A percentile compares a stretch with the other conserved stretches of the same genome.
phyloP scores from a whole-genome alignment of 495 filamentous ascomycete genomes.

The Aspergillus wentii region DNA sequence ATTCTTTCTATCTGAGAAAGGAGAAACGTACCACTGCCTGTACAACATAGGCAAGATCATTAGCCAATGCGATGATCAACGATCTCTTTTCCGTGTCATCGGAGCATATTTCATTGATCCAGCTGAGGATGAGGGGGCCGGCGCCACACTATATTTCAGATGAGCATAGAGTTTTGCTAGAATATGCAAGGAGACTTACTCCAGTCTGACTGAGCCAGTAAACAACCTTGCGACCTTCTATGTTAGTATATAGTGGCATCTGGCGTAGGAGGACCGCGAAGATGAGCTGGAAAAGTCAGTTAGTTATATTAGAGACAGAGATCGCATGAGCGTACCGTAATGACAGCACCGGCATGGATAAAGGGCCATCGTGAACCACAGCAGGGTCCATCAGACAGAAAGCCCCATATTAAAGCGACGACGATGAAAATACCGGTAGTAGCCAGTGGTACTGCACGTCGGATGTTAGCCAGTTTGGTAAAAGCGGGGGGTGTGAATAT shows the following conservation, averaged over 20 bases:
- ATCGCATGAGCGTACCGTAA: conserved; percentile 12
- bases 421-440: conserved; percentile 28
- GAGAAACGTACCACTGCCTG: conserved; percentile 21
- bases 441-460: conserved; percentile 10
- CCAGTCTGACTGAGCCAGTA: conserved; percentile 23
- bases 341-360: conserved; percentile 26
- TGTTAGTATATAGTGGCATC: conserved; percentile 30
- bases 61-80: conserved; percentile 17
- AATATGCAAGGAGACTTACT: conserved; percentile 12
- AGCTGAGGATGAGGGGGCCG: conserved; percentile 19
- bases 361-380: conserved; percentile 32
- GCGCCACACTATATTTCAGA: conserved; percentile 15
- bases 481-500: too few relatives aligned
- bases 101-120: conserved; percentile 26
- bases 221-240: conserved; percentile 21
- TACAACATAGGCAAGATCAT: conserved; percentile 22
- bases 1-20: too few relatives aligned
- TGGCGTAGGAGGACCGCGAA: conserved; percentile 25
- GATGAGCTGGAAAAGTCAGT: conserved; percentile 12
- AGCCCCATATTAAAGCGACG: conserved; percentile 27
- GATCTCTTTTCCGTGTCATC: conserved; percentile 22
- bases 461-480: too few relatives aligned
- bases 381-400: conserved; percentile 28
- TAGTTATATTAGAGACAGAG: not conserved
- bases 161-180: too few relatives aligned